Conservation (phyloP, 2,329 filamentous ascomycete genomes). For the Fusarium vanettenii region DNA sequence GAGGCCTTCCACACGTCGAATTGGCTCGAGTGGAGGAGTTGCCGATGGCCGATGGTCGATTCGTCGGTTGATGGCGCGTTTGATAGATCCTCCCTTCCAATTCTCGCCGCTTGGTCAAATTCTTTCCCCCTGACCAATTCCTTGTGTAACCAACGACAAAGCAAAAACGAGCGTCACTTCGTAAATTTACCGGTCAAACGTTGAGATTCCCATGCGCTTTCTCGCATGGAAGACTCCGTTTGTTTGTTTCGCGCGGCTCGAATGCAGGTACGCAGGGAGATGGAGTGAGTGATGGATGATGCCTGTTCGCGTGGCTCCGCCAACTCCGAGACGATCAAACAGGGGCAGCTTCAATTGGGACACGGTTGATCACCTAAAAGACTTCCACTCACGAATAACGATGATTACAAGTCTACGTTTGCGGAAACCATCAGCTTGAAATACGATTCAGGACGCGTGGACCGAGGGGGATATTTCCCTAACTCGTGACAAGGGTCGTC, state of each 20-base stretch:
- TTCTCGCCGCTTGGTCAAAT: slow-evolving; percentile 1
- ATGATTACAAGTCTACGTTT: slow-evolving; percentile 6
- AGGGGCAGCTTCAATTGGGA: slow-evolving; percentile 2
- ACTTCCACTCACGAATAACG: background rate
- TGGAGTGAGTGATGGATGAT: slow-evolving; percentile 7
- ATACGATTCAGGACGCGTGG: slow-evolving; percentile 24
- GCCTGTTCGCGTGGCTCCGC: slow-evolving; percentile 9
- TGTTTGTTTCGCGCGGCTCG: background rate
- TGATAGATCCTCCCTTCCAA: slow-evolving; percentile 9
- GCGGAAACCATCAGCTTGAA: slow-evolving; percentile 22
- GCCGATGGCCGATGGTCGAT: background rate
- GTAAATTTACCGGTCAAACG: background rate
- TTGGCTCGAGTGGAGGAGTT: slow-evolving; percentile 3
- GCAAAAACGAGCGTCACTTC: background rate
- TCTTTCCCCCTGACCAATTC: background rate
- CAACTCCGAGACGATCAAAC: slow-evolving; percentile 5
- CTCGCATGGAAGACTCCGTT: background rate
- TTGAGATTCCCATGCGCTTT: background rate
- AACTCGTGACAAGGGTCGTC: slow-evolving; percentile 38
- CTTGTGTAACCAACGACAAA: background rate
- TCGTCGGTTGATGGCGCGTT: background rate
- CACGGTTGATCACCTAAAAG: background rate
- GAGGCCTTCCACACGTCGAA: slow-evolving; percentile 6
- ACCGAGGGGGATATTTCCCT: slow-evolving; percentile 32
- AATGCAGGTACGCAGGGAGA: background rate